Base-by-base conservation (phyloP, 1,284 basidiomycete genomes). In the Marasmius tenuissimus region DNA sequence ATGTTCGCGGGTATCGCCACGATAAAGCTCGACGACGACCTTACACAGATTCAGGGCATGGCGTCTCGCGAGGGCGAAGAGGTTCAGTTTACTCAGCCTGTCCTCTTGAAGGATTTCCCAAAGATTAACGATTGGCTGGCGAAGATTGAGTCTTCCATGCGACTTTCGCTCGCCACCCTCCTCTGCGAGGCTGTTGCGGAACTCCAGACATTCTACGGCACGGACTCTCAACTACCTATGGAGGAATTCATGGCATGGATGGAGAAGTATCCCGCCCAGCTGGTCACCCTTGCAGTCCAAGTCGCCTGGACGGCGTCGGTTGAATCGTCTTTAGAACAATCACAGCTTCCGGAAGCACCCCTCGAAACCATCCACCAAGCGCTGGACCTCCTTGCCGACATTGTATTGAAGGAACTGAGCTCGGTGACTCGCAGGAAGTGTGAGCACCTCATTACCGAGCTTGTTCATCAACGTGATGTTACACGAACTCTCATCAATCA, bases 101-200 rank as follows among this genome's bases (percentile, higher is more conserved):
- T 99, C 68, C 72, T 92, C 5, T 83, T 98, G 66, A 94, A 96
- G 73, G 94, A 98, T 68, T 96, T 87, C 72, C 92, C 95, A 16
- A 97, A 97, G 79, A 98, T 99, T 81, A 98, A 99, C 73, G 97
- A 98, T 73, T 99, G 97, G 97, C 84, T 99, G 45, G 89, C 92
- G 47, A 91, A 89, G 70, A 85, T 99, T 62, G 97, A 99, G 75
- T 83, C 87, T 3, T 93, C 96, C 81, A 98, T 99, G 96, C 87
- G 93, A n/a, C 72, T 92, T 33, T 96, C 97, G 8, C 83, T 99
- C 39, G 94, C 96, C 0, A 84, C 89, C 63, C 78, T 93, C 0
- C 83, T 97, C n/a, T 86, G 84, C 18, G 86, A 91, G 39, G 88
- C 92, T 0, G 91, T 94, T n/a, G 79, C 76, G 5, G 92, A 95